Conservation (phyloP, 2,329 filamentous ascomycete genomes). For the Penicillium sp. region DNA sequence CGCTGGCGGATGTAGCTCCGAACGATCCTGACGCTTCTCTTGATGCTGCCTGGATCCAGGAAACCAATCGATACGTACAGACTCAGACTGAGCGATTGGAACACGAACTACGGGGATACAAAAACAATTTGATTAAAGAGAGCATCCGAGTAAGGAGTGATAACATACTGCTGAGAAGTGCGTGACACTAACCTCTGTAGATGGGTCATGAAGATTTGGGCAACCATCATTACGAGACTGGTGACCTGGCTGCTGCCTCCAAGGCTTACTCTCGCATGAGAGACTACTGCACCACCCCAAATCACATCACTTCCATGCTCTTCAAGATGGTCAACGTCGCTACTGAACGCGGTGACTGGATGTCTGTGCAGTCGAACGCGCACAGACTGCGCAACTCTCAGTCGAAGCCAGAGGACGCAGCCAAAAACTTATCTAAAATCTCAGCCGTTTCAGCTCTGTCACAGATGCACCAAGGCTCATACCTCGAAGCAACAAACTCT, state of each 20-base stretch:
- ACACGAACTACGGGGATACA: slow-evolving; percentile 82
- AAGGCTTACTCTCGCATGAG: slow-evolving; percentile 85
- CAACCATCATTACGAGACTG: slow-evolving; percentile 74
- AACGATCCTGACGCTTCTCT: slow-evolving; percentile 63
- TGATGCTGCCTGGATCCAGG: slow-evolving; percentile 74
- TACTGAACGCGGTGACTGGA: slow-evolving; percentile 75
- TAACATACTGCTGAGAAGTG: background rate
- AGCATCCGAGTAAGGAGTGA: slow-evolving; percentile 71
- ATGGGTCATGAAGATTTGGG: slow-evolving; percentile 95
- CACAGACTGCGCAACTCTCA: slow-evolving; percentile 54
- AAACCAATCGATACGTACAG: slow-evolving; percentile 63
- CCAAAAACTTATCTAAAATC: slow-evolving; percentile 63
- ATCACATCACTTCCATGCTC: slow-evolving; percentile 79
- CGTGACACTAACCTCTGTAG: slow-evolving; percentile 44
- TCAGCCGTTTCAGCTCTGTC: slow-evolving; percentile 60
- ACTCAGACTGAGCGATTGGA: slow-evolving; percentile 74
- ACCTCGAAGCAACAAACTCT: slow-evolving; percentile 64
- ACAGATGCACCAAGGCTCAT: slow-evolving; percentile 56
- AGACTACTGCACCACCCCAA: slow-evolving; percentile 78
- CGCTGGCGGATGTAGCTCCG: slow-evolving; percentile 62
- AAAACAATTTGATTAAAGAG: slow-evolving; percentile 96
- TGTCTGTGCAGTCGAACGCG: slow-evolving; percentile 62
- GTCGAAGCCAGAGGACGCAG: slow-evolving; percentile 56
- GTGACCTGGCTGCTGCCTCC: slow-evolving; percentile 67
- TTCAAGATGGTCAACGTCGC: slow-evolving; percentile 73